Conservation (phyloP, 441 rosid genomes). For the Erodium moschatum region DNA sequence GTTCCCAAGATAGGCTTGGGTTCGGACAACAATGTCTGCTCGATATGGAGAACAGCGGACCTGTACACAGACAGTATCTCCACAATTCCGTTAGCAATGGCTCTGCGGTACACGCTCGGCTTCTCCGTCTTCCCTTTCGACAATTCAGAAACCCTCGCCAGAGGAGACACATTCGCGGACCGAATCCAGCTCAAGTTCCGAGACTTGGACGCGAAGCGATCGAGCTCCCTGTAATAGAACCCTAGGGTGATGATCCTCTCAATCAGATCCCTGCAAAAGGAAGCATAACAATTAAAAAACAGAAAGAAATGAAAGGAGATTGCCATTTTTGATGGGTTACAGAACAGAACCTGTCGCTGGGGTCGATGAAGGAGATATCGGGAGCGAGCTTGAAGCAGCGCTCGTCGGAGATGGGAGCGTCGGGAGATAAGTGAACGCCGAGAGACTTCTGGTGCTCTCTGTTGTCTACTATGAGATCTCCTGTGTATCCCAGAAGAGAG, state of each 20-base stretch:
- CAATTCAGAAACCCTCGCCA: slow-evolving; percentile 44
- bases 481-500: slow-evolving; percentile 78
- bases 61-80: slow-evolving; percentile 79
- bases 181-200: slow-evolving; percentile 83
- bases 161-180: slow-evolving; percentile 43
- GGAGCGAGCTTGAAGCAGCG: slow-evolving; percentile 78
- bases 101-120: slow-evolving; percentile 73
- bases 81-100: slow-evolving; percentile 84
- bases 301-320: not conserved
- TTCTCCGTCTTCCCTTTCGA: slow-evolving; percentile 28
- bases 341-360: slow-evolving; percentile 56
- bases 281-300: not conserved
- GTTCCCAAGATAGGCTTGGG: slow-evolving; percentile 72
- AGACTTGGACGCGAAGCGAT: slow-evolving; percentile 62
- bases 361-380: slow-evolving; percentile 78
- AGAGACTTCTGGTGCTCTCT: slow-evolving; percentile 56
- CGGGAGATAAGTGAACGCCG: slow-evolving; percentile 44
- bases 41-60: slow-evolving; percentile 86
- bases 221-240: slow-evolving; percentile 86
- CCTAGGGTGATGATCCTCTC: slow-evolving; percentile 73
- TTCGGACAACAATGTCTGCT: slow-evolving; percentile 74
- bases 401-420: slow-evolving; percentile 56
- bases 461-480: slow-evolving; percentile 87
- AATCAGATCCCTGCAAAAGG: slow-evolving; percentile 56
- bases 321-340: not conserved